phyloP scores from a whole-genome alignment of 2,329 filamentous ascomycete genomes.

The Arthrobotrys pseudoclavata region DNA sequence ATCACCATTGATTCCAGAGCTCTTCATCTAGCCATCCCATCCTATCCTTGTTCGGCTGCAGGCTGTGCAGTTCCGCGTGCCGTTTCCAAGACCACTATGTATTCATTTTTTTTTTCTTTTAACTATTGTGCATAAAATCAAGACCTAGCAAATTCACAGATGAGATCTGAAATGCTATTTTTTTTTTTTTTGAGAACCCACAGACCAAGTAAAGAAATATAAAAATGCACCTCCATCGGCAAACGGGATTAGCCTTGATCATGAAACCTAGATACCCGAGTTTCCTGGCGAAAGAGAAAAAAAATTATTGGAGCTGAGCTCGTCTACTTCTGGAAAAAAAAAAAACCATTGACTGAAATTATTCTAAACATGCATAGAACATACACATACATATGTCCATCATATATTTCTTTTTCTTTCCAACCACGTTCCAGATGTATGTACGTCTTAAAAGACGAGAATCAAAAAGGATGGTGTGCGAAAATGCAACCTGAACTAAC shows the following conservation, averaged over 20 bases:
- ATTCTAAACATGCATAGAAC: constrained; percentile 7
- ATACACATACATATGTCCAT: not conserved
- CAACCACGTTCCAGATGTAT: constrained; percentile 10
- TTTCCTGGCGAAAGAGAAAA: constrained; percentile 1
- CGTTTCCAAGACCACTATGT: not conserved
- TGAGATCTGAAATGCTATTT: constrained; percentile 6
- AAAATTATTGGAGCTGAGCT: constrained; percentile 37
- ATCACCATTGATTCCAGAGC: constrained; percentile 29
- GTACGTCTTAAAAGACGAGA: not conserved
- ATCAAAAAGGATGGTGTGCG: not conserved
- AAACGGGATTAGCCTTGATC: constrained; percentile 16
- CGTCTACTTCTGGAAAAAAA: constrained; percentile 11
- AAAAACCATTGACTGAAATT: not conserved
- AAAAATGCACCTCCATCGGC: not conserved
- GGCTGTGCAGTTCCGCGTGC: constrained; percentile 35
- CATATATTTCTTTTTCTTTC: constrained; percentile 1
- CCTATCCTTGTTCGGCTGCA: constrained; percentile 21
- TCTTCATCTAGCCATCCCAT: constrained; percentile 34
- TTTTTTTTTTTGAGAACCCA: constrained; percentile 3
- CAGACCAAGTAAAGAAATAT: constrained; percentile 19
- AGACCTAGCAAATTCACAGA: not conserved
- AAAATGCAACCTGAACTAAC: not conserved
- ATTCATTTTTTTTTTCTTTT: not conserved
- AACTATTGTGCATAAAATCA: constrained; percentile 10
- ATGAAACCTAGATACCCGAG: constrained; percentile 18